phyloP scores from a whole-genome alignment of 1,284 basidiomycete species.

The Puccinia polysora region DNA sequence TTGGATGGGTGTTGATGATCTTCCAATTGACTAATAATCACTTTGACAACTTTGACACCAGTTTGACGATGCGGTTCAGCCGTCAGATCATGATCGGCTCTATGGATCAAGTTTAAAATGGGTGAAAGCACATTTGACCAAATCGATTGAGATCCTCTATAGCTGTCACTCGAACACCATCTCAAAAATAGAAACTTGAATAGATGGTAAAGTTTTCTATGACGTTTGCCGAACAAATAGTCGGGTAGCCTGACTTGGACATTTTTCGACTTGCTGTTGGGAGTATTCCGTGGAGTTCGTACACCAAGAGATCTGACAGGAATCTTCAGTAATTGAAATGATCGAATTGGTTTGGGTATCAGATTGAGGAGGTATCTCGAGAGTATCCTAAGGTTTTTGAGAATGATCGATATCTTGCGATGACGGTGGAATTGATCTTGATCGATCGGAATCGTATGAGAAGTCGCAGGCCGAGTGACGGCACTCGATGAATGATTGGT shows the following conservation, averaged over 20 bases:
- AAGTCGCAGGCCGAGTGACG: conserved; percentile 10
- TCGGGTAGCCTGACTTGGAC: neutral
- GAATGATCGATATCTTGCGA: neutral
- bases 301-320: conserved; percentile 3
- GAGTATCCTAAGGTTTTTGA: neutral
- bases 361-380: neutral
- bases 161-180: conserved; percentile 4
- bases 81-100: neutral
- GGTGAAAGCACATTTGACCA: neutral
- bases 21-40: neutral
- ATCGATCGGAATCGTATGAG: conserved; percentile 1
- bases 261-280: neutral
- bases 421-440: neutral
- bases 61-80: neutral
- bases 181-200: conserved; percentile 9
- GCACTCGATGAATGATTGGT: conserved; percentile 11
- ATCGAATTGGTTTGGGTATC: conserved; percentile 1
- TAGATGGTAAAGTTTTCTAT: neutral
- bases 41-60: neutral
- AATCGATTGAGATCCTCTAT: conserved; percentile 11
- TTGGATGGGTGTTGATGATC: neutral
- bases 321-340: neutral
- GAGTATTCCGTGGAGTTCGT: neutral
- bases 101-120: neutral
- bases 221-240: conserved; percentile 6